Evolutionary conservation across 495 filamentous ascomycete species (phyloP).

Genomic region (Penicillium mononematosum): DNA sequence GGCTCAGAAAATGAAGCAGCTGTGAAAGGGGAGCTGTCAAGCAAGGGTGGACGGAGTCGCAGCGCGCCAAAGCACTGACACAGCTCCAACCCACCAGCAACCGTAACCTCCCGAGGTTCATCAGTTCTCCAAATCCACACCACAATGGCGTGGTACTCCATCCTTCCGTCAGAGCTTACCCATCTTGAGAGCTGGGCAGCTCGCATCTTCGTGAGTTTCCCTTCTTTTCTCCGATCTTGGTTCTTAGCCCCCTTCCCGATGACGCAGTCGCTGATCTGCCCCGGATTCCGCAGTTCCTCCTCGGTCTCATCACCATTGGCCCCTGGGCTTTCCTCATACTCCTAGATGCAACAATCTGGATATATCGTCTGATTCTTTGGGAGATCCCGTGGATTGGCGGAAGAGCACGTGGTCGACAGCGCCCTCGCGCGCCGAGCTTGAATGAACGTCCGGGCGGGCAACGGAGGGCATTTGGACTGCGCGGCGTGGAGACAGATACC

Average conservation of each 20-base stretch:
- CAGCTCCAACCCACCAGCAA: conserved; percentile 10
- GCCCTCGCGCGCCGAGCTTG: conserved; percentile 64
- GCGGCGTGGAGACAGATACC: conserved; percentile 19
- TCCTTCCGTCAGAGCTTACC: conserved; percentile 56
- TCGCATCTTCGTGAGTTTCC: conserved; percentile 58
- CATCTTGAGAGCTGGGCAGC: conserved; percentile 63
- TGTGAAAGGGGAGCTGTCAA: background rate
- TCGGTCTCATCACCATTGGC: conserved; percentile 61
- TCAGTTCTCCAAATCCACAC: background rate
- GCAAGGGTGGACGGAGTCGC: background rate
- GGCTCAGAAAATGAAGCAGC: background rate
- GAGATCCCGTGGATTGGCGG: conserved; percentile 63
- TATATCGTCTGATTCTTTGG: conserved; percentile 57
- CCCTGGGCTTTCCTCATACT: conserved; percentile 65
- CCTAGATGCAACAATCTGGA: conserved; percentile 66
- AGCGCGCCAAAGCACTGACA: background rate
- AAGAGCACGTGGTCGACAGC: conserved; percentile 58
- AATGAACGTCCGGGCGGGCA: conserved; percentile 58
- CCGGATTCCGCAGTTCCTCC: conserved; percentile 52
- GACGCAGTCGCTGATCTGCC: conserved; percentile 9
- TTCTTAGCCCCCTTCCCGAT: background rate
- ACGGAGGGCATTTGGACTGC: conserved; percentile 50
- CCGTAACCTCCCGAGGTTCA: conserved; percentile 8
- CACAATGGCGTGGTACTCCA: conserved; percentile 63
- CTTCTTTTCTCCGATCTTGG: background rate